Conservation (phyloP, 177 flowering plant species). For the Tripterygium wilfordii region DNA sequence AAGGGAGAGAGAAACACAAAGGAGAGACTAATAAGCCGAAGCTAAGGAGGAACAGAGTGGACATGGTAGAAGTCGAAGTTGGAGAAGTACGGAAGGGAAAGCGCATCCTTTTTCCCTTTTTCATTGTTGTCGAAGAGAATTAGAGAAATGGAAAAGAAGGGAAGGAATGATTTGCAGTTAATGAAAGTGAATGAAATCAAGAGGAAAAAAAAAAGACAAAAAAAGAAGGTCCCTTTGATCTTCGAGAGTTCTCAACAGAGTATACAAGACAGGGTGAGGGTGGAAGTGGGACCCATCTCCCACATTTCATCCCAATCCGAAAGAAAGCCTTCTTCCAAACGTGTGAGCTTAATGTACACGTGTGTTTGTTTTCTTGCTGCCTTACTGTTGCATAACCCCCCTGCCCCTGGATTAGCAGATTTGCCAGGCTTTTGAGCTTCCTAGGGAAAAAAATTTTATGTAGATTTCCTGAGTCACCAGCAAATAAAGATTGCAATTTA, state of each 20-base stretch:
- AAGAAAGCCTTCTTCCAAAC: too few relatives aligned
- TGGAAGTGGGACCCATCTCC: constrained; percentile 11
- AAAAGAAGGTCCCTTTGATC: not conserved
- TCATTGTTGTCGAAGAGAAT: not conserved
- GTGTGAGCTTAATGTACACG: too few relatives aligned
- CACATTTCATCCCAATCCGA: too few relatives aligned
- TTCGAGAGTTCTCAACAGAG: constrained; percentile 16
- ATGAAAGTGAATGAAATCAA: not conserved
- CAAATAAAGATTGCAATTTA: too few relatives aligned
- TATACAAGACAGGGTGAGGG: constrained; percentile 9
- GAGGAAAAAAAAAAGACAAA: not conserved
- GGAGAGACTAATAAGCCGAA: too few relatives aligned
- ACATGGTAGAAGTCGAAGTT: not conserved
- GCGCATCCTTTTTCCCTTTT: not conserved
- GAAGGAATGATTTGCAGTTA: constrained; percentile 11
- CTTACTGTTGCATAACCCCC: too few relatives aligned
- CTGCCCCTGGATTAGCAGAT: too few relatives aligned
- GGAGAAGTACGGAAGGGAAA: not conserved
- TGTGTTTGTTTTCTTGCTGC: too few relatives aligned
- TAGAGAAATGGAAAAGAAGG: not conserved
- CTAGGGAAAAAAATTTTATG: too few relatives aligned
- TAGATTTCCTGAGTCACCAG: too few relatives aligned
- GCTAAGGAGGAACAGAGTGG: not conserved
- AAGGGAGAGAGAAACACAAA: not conserved
- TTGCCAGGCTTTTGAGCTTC: too few relatives aligned